A percentile compares a stretch with the other conserved stretches of the same genome.
phyloP scores from a whole-genome alignment of 768 basidiomycete genomes.

The Macrolepiota fuliginosa region DNA sequence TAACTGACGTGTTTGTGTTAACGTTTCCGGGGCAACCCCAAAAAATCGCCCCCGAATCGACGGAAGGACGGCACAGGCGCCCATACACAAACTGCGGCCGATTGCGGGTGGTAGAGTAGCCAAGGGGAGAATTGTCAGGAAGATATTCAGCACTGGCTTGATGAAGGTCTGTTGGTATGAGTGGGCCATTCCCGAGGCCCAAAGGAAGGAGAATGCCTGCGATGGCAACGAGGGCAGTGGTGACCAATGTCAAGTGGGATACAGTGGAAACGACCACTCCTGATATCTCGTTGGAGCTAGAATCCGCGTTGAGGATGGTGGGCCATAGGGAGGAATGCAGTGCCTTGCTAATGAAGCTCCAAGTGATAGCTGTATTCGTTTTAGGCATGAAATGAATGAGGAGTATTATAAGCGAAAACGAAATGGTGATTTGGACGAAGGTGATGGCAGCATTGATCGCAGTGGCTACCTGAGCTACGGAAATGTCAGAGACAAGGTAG shows the following conservation, averaged over 20 bases:
- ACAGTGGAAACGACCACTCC: conserved; percentile 8
- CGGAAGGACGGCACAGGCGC: background rate
- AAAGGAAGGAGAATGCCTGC: background rate
- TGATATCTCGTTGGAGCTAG: too few species aligned
- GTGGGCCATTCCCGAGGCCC: background rate
- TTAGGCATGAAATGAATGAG: too few species aligned
- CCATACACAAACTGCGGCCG: background rate
- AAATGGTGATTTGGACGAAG: conserved; percentile 19
- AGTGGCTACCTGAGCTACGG: too few species aligned
- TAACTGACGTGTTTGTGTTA: conserved; percentile 13
- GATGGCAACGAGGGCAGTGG: background rate
- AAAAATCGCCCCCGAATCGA: too few species aligned
- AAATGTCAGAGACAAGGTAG: conserved; percentile 11
- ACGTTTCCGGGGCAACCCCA: conserved; percentile 10
- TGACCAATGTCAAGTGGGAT: background rate
- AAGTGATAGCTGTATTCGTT: too few species aligned
- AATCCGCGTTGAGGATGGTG: too few species aligned
- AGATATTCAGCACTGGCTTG: background rate
- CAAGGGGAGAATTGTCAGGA: background rate
- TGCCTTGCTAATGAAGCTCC: conserved; percentile 13
- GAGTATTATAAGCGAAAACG: conserved; percentile 17
- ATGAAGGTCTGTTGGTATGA: background rate
- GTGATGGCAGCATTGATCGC: conserved; percentile 18
- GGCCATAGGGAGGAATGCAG: conserved; percentile 21
- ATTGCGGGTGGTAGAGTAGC: background rate